Evolutionary conservation across 768 basidiomycete species (phyloP).

Genomic region (Calocybe indica): DNA sequence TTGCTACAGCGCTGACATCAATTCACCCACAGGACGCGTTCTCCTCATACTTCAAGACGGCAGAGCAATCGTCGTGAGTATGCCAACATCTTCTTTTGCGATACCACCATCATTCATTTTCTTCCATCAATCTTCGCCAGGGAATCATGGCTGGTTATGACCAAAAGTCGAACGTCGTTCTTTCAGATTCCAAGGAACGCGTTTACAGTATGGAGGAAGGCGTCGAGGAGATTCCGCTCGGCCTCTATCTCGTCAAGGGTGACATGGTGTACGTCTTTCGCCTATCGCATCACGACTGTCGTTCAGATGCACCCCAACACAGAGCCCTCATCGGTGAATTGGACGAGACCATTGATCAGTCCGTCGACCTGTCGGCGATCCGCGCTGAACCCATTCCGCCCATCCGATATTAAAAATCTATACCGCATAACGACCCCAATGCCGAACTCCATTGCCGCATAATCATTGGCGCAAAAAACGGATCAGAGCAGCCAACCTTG

Average conservation of each 20-base stretch:
- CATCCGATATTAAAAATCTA: slow-evolving; percentile 56
- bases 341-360: slow-evolving; percentile 75
- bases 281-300: not conserved
- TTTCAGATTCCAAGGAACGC: slow-evolving; percentile 90
- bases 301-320: slow-evolving; percentile 5
- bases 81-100: not conserved
- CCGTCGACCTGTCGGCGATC: slow-evolving; percentile 69
- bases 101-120: slow-evolving; percentile 1
- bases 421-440: too few species aligned
- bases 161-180: slow-evolving; percentile 93
- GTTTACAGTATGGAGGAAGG: slow-evolving; percentile 88
- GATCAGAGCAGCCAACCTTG: too few species aligned
- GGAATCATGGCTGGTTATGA: slow-evolving; percentile 91
- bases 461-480: too few species aligned
- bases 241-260: slow-evolving; percentile 95
- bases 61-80: slow-evolving; percentile 82
- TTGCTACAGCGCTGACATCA: not conserved
- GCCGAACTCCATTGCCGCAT: too few species aligned
- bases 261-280: slow-evolving; percentile 84
- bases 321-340: slow-evolving; percentile 79
- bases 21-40: slow-evolving; percentile 60
- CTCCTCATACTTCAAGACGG: slow-evolving; percentile 95
- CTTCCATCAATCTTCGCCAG: slow-evolving; percentile 29
- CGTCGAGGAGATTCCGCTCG: slow-evolving; percentile 91
- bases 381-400: slow-evolving; percentile 85